Conservation (phyloP, 352 stramenopile species). For the Globisporangium carolinianum region DNA sequence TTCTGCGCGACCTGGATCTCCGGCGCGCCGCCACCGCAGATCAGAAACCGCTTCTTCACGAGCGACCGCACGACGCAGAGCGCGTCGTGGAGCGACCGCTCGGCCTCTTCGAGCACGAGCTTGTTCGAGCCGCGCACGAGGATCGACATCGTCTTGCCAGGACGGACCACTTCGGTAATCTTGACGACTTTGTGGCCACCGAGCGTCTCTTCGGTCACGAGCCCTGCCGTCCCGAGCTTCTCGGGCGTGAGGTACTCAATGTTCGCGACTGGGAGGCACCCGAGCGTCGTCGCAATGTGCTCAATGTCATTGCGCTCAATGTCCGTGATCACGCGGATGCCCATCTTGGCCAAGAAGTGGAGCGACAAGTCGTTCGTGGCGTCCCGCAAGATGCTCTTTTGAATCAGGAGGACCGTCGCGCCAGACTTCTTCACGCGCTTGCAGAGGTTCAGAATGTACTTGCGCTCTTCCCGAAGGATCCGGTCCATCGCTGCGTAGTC, state of each 20-base stretch:
- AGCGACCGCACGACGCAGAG: slow-evolving; percentile 97
- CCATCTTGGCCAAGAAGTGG: slow-evolving; percentile 99
- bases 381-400: slow-evolving; percentile 99
- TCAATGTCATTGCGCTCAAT: slow-evolving; percentile 98
- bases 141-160: slow-evolving; percentile 96
- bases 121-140: slow-evolving; percentile 98
- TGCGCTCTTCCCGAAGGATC: slow-evolving; percentile 97
- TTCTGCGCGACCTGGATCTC: slow-evolving; percentile 96
- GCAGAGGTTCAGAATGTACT: slow-evolving; percentile 96
- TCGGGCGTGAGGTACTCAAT: slow-evolving; percentile 96
- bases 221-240: slow-evolving; percentile 93
- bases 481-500: slow-evolving; percentile 99
- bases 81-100: slow-evolving; percentile 98
- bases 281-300: slow-evolving; percentile 97
- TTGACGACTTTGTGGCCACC: slow-evolving; percentile 98
- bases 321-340: slow-evolving; percentile 99
- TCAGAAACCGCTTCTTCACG: slow-evolving; percentile 98
- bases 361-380: slow-evolving; percentile 99
- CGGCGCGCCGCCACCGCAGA: slow-evolving; percentile 95
- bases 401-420: slow-evolving; percentile 98
- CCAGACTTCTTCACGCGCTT: slow-evolving; percentile 99
- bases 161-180: slow-evolving; percentile 95
- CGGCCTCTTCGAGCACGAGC: slow-evolving; percentile 97
- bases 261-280: slow-evolving; percentile 96
- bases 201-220: slow-evolving; percentile 96